Evolutionary conservation across 345 rosid species (phyloP).

Genomic region (Aegle marmelos): DNA sequence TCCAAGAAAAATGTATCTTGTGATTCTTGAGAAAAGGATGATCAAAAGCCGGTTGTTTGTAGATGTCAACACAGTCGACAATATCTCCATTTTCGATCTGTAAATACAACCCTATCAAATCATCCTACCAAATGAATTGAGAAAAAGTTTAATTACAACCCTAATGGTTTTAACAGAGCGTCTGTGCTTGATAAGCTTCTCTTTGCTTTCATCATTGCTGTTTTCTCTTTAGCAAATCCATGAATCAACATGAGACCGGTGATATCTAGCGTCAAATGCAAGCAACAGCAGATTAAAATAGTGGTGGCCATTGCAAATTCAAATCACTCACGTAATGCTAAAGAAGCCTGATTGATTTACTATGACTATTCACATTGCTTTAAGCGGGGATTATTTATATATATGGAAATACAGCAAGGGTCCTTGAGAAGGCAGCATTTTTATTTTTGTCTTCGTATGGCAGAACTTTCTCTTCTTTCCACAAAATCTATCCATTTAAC

Average conservation of each 20-base stretch:
- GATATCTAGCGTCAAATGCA: not conserved
- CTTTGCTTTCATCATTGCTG: not conserved
- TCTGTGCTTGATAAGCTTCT: not conserved
- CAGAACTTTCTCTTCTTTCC: not conserved
- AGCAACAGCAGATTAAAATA: not conserved
- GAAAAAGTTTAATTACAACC: not conserved
- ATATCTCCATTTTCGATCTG: slow-evolving; percentile 26
- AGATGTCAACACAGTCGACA: slow-evolving; percentile 31
- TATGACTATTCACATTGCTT: not conserved
- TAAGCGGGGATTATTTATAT: not conserved
- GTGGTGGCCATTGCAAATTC: not conserved
- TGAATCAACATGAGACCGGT: too few relatives aligned
- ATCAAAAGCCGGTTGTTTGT: slow-evolving; percentile 33
- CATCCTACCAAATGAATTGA: not conserved
- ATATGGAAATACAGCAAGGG: not conserved
- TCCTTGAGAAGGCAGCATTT: not conserved
- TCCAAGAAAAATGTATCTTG: slow-evolving; percentile 21
- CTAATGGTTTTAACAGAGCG: not conserved
- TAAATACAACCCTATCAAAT: not conserved
- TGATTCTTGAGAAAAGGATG: slow-evolving; percentile 24
- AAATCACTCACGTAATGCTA: not conserved
- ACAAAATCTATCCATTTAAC: not conserved
- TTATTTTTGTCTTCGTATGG: too few relatives aligned
- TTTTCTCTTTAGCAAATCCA: too few relatives aligned
- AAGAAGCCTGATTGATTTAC: not conserved